Percentiles rank a stretch among this genome's conserved stretches.
Evolutionary conservation across 208 protist genomes (phyloP).

Genomic region (Trypanosomatidae sp.): DNA sequence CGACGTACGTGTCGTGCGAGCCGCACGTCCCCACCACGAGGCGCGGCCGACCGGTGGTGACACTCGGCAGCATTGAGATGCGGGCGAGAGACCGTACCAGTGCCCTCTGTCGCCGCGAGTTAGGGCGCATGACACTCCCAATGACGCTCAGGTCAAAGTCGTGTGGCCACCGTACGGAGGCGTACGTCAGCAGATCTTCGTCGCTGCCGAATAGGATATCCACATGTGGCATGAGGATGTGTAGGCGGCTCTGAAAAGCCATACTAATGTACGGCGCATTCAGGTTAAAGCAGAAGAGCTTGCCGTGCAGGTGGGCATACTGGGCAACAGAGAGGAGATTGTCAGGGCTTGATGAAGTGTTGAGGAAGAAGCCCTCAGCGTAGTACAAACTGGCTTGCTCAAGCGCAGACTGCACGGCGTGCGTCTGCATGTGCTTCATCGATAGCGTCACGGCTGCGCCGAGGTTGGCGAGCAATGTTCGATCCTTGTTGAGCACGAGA

Average conservation of each 20-base stretch:
- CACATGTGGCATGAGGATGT: slow-evolving; percentile 87
- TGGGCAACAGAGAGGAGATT: slow-evolving; percentile 70
- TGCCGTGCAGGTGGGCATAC: slow-evolving; percentile 83
- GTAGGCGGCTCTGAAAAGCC: slow-evolving; percentile 85
- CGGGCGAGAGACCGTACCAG: slow-evolving; percentile 41
- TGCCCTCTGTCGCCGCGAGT: slow-evolving; percentile 17
- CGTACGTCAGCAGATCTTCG: slow-evolving; percentile 89
- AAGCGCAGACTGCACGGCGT: slow-evolving; percentile 55
- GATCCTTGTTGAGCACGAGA: slow-evolving; percentile 91
- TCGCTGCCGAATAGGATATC: slow-evolving; percentile 97
- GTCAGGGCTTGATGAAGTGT: slow-evolving; percentile 92
- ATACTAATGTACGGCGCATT: slow-evolving; percentile 94
- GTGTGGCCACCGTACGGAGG: slow-evolving; percentile 48
- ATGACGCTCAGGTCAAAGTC: slow-evolving; percentile 38
- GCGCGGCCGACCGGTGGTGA: slow-evolving; percentile 48
- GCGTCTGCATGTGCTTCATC: slow-evolving; percentile 53
- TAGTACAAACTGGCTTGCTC: slow-evolving; percentile 77
- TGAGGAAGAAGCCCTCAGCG: slow-evolving; percentile 94
- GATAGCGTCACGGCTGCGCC: slow-evolving; percentile 93
- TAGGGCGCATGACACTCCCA: slow-evolving; percentile 4
- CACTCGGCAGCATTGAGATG: slow-evolving; percentile 67
- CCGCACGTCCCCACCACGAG: slow-evolving; percentile 95
- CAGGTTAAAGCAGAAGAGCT: slow-evolving; percentile 95
- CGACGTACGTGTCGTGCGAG: slow-evolving; percentile 80
- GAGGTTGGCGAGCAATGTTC: slow-evolving; percentile 94